Base-by-base conservation (phyloP, 768 basidiomycete genomes). In the Cyathus striatus region DNA sequence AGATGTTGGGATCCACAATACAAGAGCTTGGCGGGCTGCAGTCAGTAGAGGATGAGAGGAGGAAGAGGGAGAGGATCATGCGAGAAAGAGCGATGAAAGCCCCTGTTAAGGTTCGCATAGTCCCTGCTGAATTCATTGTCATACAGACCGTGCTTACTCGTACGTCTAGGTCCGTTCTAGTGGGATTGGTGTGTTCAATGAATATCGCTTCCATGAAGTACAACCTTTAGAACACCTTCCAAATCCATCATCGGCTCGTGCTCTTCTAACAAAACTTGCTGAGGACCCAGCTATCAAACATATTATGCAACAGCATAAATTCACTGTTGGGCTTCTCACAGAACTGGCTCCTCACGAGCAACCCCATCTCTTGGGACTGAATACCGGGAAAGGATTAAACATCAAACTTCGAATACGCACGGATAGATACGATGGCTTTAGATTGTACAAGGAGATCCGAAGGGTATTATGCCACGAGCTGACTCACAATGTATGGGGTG, bases 281-380 rank as follows among this genome's bases (percentile, higher is more conserved):
- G 66, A 75, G n/a, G 87, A 90, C 52, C 78, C 81, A 4, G 85
- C 83, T 0, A 83, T 88, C 37, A 65, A 60, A 17, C 78, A 85
- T 55, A 57, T 90, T 44, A 88, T 90, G 86, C 74, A 72, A 48
- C 69, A 67, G 47, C 85, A 90, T 59, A 58, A 77, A 45, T 81
- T 86, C 49, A 69, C 78, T 1, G 84, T 90, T 4, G 80, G 81
- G 0, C 47, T 83, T 2, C 65, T 89, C 34, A 88, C 86, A 1
- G 86, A 90, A 60, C 76, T 90, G 14, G 86, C 85, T 13, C 86
- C 86, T 0, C 85, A 86, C 44, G 86, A 88, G 54, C 73, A 83
- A 44, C 85, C 86, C 0, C 65, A 76, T 22, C 59, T 89, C 7
- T 68, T 86, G 3, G 87, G 88, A 0, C 66, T 86, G 27, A 89